Percentiles rank a stretch among this genome's conserved stretches.
Conservation (phyloP, 305 asterid species). For the Stenogyne calaminthoides region DNA sequence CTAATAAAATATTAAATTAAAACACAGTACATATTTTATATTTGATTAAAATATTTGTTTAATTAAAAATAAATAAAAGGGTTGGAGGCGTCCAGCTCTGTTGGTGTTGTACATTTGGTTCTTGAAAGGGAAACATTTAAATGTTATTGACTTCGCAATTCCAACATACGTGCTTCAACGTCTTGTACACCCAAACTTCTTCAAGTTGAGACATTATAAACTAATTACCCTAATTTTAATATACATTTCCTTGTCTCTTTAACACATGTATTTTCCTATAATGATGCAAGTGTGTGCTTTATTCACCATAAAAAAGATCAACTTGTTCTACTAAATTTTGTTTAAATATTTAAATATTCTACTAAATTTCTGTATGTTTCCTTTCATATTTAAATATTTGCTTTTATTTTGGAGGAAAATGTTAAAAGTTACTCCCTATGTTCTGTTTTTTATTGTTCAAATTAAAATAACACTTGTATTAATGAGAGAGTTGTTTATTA, state of each 20-base stretch:
- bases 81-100: too few species aligned
- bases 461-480: too few species aligned
- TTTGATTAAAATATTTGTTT: neutral
- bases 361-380: too few species aligned
- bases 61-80: neutral
- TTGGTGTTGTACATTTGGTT: constrained; percentile 9
- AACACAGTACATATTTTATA: neutral
- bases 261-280: neutral
- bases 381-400: neutral
- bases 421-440: neutral
- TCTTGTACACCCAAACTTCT: constrained; percentile 10
- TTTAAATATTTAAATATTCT: too few species aligned
- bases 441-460: too few species aligned
- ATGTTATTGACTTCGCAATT: neutral
- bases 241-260: neutral
- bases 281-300: constrained; percentile 9
- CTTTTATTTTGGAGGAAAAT: neutral
- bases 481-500: too few species aligned
- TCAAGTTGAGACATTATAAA: neutral
- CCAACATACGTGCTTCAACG: constrained; percentile 4
- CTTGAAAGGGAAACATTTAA: neutral
- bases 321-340: too few species aligned
- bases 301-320: too few species aligned
- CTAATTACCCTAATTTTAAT: neutral
- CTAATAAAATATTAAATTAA: neutral